phyloP scores from a whole-genome alignment of 768 basidiomycete genomes.

The Russula sp. region DNA sequence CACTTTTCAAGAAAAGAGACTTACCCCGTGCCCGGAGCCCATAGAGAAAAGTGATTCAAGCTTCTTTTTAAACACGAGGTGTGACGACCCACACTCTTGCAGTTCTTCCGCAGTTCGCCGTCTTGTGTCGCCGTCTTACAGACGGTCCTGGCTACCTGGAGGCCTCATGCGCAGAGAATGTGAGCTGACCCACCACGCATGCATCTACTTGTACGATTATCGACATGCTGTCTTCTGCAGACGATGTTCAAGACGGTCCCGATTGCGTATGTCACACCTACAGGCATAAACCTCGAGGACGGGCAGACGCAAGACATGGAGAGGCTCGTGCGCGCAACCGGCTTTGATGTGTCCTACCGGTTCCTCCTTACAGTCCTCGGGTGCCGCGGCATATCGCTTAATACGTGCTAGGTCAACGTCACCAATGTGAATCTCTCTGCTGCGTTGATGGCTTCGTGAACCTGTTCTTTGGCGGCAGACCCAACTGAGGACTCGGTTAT shows the following conservation, averaged over 20 bases:
- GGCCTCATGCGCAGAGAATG: slow-evolving; percentile 28
- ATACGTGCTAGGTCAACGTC: slow-evolving; percentile 28
- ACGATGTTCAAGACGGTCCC: slow-evolving; percentile 15
- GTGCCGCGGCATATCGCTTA: slow-evolving; percentile 29
- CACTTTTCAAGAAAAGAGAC: slow-evolving; percentile 23
- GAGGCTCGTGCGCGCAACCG: slow-evolving; percentile 32
- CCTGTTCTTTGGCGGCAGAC: slow-evolving; percentile 25
- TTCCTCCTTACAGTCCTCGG: slow-evolving; percentile 27
- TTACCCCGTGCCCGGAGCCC: slow-evolving; percentile 27
- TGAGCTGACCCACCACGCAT: background rate
- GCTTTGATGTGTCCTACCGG: slow-evolving; percentile 26
- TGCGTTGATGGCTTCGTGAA: slow-evolving; percentile 10
- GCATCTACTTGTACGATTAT: background rate
- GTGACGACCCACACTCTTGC: background rate
- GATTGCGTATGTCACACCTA: slow-evolving; percentile 29
- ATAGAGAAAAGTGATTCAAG: slow-evolving; percentile 21
- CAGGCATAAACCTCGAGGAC: slow-evolving; percentile 29
- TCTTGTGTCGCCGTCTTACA: slow-evolving; percentile 31
- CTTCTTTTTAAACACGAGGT: background rate
- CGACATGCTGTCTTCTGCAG: background rate
- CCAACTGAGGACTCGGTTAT: slow-evolving; percentile 27
- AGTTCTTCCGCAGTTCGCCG: slow-evolving; percentile 29
- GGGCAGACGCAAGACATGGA: slow-evolving; percentile 29
- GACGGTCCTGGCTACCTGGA: slow-evolving; percentile 33
- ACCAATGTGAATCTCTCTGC: slow-evolving; percentile 30